Evolutionary conservation across 129 eudicot species (phyloP).

Genomic region (Ambrosia trifida): DNA sequence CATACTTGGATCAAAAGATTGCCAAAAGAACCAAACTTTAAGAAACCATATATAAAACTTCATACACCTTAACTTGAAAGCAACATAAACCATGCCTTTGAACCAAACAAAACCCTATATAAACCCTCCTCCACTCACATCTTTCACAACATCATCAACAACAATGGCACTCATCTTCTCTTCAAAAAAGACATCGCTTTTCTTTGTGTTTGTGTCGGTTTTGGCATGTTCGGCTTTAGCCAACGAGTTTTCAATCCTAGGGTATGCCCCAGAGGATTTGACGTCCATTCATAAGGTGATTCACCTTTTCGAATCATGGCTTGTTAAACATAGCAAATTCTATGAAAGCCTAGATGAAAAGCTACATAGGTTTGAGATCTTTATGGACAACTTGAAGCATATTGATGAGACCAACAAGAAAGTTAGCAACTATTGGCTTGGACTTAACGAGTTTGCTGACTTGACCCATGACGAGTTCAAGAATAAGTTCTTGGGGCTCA

Average conservation of each 20-base stretch:
- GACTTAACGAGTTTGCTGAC: conserved; percentile 87
- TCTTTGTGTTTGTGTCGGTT: conserved; percentile 36
- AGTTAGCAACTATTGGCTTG: conserved; percentile 79
- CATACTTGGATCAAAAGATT: conserved; percentile 62
- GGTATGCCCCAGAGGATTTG: conserved; percentile 76
- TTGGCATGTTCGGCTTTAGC: conserved; percentile 43
- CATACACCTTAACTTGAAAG: conserved; percentile 59
- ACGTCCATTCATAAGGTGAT: conserved; percentile 60
- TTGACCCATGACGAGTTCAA: conserved; percentile 92
- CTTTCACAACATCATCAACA: conserved; percentile 26
- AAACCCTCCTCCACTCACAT: conserved; percentile 25
- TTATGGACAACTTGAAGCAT: conserved; percentile 83
- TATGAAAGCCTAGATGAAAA: conserved; percentile 79
- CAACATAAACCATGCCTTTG: conserved; percentile 33
- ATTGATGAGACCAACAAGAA: conserved; percentile 84
- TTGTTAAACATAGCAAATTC: conserved; percentile 61
- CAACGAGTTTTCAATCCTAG: conserved; percentile 74
- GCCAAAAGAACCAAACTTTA: conserved; percentile 65
- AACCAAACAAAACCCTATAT: conserved; percentile 33
- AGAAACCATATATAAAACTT: conserved; percentile 28
- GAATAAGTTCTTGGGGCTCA: conserved; percentile 70
- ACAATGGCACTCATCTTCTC: conserved; percentile 51
- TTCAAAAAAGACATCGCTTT: conserved; percentile 31
- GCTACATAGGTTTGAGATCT: conserved; percentile 88
- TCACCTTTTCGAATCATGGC: conserved; percentile 80